A percentile compares a stretch with the other conserved stretches of the same genome.
Evolutionary conservation across 768 basidiomycete species (phyloP).

Genomic region (Leccinum obscurum): DNA sequence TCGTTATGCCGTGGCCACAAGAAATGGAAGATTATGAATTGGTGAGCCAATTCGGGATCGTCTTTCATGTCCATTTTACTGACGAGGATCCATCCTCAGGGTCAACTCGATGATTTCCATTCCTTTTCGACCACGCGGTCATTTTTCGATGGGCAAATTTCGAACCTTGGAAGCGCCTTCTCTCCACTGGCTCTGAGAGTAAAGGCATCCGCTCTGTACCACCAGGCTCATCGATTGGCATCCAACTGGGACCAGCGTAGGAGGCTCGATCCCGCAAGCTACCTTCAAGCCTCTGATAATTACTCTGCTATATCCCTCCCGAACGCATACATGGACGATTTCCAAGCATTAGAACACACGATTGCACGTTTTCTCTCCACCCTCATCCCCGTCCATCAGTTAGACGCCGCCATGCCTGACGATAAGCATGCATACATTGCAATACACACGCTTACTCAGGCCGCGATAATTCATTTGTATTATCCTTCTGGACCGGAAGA

Average conservation of each 20-base stretch:
- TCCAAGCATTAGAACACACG: constrained; percentile 60
- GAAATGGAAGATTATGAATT: constrained; percentile 69
- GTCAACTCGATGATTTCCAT: constrained; percentile 50
- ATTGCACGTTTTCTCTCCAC: constrained; percentile 65
- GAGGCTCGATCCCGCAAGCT: constrained; percentile 25
- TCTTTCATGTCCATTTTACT: constrained; percentile 10
- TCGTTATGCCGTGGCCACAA: constrained; percentile 78
- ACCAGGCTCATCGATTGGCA: constrained; percentile 62
- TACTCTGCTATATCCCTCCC: constrained; percentile 45
- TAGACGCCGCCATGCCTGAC: constrained; percentile 53
- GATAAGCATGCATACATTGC: constrained; percentile 61
- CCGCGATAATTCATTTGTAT: constrained; percentile 65
- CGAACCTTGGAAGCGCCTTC: constrained; percentile 51
- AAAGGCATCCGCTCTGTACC: constrained; percentile 76
- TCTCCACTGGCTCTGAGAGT: constrained; percentile 64
- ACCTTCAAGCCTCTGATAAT: constrained; percentile 24
- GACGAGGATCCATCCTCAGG: constrained; percentile 42
- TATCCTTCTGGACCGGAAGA: constrained; percentile 61
- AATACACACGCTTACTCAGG: constrained; percentile 65
- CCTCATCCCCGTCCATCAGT: constrained; percentile 63
- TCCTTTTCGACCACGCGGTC: constrained; percentile 59
- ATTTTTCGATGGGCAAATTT: constrained; percentile 61
- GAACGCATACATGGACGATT: constrained; percentile 53
- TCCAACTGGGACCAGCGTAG: constrained; percentile 62
- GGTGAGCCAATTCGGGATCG: constrained; percentile 41